Base-by-base conservation (phyloP, 1,284 basidiomycete species). In the Trametes polyzona region DNA sequence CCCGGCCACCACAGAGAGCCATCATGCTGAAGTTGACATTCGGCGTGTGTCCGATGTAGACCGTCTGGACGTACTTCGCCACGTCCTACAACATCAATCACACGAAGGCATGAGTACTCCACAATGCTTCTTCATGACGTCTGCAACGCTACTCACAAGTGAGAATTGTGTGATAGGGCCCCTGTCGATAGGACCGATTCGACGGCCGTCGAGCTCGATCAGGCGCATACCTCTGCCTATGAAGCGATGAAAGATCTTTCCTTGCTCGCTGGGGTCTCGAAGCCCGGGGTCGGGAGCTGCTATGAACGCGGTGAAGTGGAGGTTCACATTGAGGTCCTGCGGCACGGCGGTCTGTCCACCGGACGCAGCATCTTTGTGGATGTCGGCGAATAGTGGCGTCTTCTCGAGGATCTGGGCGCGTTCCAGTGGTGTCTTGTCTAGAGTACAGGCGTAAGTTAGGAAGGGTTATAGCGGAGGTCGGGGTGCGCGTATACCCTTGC, bases 271-370 rank as follows among this genome's bases (percentile, higher is more conserved):
- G 75, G 71, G 2, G n/a, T n/a, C n/a, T n/a, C n/a, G n/a, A n/a
- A n/a, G n/a, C n/a, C n/a, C n/a, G n/a, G 74, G 70, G 36, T 73
- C 74, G 1, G 85, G 84, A 0, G 87, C 89, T 62, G 82, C 79
- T 36, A 96, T 83, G 67, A 96, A 96, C 64, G 88, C 87, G 4
- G 90, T 90, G 66, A 95, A 96, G 73, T 96, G 94, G 17, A 92
- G 78, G 64, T 93, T 81, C 1, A 89, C 90, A 47, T 91, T 78
- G 19, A 85, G 74, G 63, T 82, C 69, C 9, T 64, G 42, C 0
- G 78, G 81, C 4, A 78, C 80, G 0, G 80, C 77, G 3, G 84
- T 85, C 72, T 95, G 92, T 12, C 92, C 92, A 0, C 80, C 69
- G 1, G 79, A 76, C 0, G 92, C 91, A 0, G 84, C 83, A 21